Evolutionary conservation across 164 flowering plant species (phyloP), one percentile per base, ranked within the genome.

Genomic region (Vitis amurensis): DNA sequence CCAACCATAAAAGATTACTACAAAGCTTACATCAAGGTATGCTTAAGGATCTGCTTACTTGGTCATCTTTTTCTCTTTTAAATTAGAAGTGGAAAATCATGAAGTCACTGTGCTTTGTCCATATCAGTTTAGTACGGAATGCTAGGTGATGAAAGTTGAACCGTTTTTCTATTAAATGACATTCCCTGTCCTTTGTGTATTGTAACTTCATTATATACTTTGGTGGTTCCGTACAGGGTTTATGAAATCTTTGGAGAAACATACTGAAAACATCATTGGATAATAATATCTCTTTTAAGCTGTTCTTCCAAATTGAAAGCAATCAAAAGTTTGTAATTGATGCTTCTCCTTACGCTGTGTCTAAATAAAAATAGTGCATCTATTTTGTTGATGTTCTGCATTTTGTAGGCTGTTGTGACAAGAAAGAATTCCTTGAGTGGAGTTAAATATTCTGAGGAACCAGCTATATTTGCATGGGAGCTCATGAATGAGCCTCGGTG

Each of bases 381-480:
- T 12, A 55, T 37, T 44, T 71, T 11, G 52, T 61, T 23, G 2
- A 51, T 61, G 68, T 64, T 76, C 63, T 68, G 48, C 64, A 37
- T 61, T 27, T 61, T 76, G 67, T 73, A 88, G 92, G 78, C 87
- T 53, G 70, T 88, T 62, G 66, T 86, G 68, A 83, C 84, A 8
- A 80, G 92, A 66, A 86, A 78, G 76, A 88, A 86, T 72, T 74
- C 85, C 16, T 23, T 79, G n/a, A 86, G 73, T 62, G 85, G 89
- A 37, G 77, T 86, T 44, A 79, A 71, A 63, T 88, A 88, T 73
- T 76, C 77, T 10, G 86, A 88, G 16, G 92, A 88, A 65, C 92
- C 92, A 44, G 84, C 89, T 13, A 86, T 88, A 29, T 86, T 88
- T 80, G 92, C 88, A 3, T 88, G 92, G 92, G 92, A 88, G 64